Evolutionary conservation across 192 early-diverging fungal species (phyloP).

Genomic region (Coemansia sp.): DNA sequence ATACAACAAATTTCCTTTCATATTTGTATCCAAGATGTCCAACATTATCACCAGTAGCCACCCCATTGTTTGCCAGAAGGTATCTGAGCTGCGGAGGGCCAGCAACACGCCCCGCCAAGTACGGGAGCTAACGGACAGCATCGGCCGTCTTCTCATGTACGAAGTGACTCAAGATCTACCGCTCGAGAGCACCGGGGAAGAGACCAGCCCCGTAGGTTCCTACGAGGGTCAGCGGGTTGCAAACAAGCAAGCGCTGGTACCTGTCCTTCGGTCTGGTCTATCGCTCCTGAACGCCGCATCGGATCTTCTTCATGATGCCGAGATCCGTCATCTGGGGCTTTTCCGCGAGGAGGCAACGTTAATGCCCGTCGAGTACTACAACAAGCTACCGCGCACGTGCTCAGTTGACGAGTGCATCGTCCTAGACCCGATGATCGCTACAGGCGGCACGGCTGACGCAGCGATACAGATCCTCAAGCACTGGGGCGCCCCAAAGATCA

Average conservation of each 20-base stretch:
- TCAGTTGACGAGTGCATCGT: constrained; percentile 69
- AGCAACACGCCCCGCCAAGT: constrained; percentile 51
- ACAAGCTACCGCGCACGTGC: constrained; percentile 75
- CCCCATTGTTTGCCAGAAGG: constrained; percentile 61
- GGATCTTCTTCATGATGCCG: constrained; percentile 66
- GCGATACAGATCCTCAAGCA: constrained; percentile 75
- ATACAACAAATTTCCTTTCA: no score
- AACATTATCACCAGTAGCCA: constrained; percentile 55
- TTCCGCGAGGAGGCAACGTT: constrained; percentile 79
- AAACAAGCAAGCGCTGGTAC: constrained; percentile 58
- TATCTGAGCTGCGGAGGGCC: constrained; percentile 58
- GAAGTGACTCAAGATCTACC: constrained; percentile 59
- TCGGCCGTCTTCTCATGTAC: constrained; percentile 62
- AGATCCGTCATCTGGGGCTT: constrained; percentile 75
- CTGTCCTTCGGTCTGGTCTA: constrained; percentile 66
- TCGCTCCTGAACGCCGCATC: constrained; percentile 59
- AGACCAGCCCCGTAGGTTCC: constrained; percentile 53
- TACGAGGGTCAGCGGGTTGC: constrained; percentile 48
- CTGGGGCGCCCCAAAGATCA: constrained; percentile 76
- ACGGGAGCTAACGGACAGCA: constrained; percentile 57
- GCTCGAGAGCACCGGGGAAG: constrained; percentile 17
- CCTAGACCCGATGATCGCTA: constrained; percentile 83
- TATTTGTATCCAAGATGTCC: background rate
- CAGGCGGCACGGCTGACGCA: constrained; percentile 75
- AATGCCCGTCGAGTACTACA: constrained; percentile 91